Evolutionary conservation across 2,329 filamentous ascomycete species (phyloP).

Genomic region (Fusarium sp.): DNA sequence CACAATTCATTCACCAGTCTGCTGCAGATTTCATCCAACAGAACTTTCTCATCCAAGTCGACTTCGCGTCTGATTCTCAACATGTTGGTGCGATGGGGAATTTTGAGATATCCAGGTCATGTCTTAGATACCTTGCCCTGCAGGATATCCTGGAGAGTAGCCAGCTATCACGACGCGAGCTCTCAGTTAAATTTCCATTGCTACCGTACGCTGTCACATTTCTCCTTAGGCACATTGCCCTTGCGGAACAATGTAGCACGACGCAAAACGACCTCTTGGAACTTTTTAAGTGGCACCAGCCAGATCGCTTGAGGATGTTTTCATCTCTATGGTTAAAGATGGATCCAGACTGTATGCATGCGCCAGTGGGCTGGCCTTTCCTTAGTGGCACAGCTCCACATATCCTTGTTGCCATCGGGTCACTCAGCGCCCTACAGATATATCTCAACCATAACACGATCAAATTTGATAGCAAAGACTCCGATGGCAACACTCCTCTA

Average conservation of each 20-base stretch:
- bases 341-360: background rate
- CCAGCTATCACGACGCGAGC: rapidly evolving
- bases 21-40: background rate
- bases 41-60: rapidly evolving
- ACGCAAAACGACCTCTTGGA: background rate
- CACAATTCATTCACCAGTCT: background rate
- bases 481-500: rapidly evolving
- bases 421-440: rapidly evolving
- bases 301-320: rapidly evolving
- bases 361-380: background rate
- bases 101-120: background rate
- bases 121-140: background rate
- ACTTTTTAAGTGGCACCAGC: background rate
- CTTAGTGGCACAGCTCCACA: rapidly evolving
- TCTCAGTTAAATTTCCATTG: background rate
- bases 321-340: background rate
- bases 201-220: background rate
- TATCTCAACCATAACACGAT: rapidly evolving
- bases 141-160: rapidly evolving
- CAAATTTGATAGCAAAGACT: rapidly evolving
- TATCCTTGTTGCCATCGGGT: rapidly evolving
- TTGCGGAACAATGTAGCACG: rapidly evolving
- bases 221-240: rapidly evolving
- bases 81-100: rapidly evolving
- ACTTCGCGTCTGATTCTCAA: rapidly evolving